phyloP scores from a whole-genome alignment of 495 filamentous ascomycete genomes.

The Xylaria venustula region DNA sequence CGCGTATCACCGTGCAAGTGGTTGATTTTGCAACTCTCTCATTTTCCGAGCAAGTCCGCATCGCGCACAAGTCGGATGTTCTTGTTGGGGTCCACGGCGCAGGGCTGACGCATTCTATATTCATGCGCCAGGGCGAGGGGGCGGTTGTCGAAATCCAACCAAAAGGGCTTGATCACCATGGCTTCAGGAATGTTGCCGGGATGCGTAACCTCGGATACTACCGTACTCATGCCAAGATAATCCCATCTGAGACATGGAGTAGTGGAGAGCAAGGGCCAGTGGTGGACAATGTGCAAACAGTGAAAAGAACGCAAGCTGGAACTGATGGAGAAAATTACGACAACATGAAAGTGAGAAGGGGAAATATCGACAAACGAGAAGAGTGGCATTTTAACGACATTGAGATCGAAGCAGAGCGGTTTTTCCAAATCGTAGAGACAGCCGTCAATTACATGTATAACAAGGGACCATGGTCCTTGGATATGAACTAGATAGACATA shows the following conservation, averaged over 20 bases:
- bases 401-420: slow-evolving; percentile 3
- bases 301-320: neutral
- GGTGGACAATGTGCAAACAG: neutral
- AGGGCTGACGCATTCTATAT: slow-evolving; percentile 39
- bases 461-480: slow-evolving; percentile 5
- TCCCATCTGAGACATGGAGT: neutral
- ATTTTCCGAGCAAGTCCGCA: slow-evolving; percentile 33
- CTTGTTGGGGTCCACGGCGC: slow-evolving; percentile 43
- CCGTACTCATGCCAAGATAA: slow-evolving; percentile 21
- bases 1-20: slow-evolving; percentile 28
- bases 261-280: neutral
- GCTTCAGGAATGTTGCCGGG: slow-evolving; percentile 37
- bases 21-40: slow-evolving; percentile 38
- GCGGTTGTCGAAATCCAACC: slow-evolving; percentile 42
- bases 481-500: neutral
- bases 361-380: neutral
- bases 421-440: slow-evolving; percentile 1
- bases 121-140: slow-evolving; percentile 29
- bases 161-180: slow-evolving; percentile 30
- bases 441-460: slow-evolving; percentile 8
- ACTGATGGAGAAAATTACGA: neutral
- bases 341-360: neutral
- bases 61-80: slow-evolving; percentile 33
- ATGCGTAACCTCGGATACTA: slow-evolving; percentile 33
- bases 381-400: slow-evolving; percentile 3